phyloP scores from a whole-genome alignment of 441 rosid genomes.

The Eruca vesicaria region DNA sequence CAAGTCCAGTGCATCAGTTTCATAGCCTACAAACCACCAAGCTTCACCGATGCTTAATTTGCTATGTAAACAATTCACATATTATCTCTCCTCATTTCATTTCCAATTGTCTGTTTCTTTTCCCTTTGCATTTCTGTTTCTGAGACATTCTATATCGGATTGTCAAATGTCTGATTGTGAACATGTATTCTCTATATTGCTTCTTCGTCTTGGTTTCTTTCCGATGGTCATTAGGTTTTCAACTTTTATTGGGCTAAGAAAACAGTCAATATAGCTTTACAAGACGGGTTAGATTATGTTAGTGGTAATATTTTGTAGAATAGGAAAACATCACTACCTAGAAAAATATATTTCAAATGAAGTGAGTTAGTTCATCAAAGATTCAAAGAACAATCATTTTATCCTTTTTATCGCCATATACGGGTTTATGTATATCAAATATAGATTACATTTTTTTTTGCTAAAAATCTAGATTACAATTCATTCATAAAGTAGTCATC shows the following conservation, averaged over 20 bases:
- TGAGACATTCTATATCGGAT: slow-evolving; percentile 15
- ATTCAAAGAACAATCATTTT: background rate
- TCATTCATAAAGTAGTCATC: background rate
- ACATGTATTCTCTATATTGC: slow-evolving; percentile 20
- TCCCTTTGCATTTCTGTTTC: background rate
- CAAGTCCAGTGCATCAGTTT: slow-evolving; percentile 56
- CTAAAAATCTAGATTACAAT: background rate
- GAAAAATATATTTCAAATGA: background rate
- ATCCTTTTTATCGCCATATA: background rate
- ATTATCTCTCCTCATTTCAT: slow-evolving; percentile 12
- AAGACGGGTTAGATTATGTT: background rate
- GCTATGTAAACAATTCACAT: background rate
- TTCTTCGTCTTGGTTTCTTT: background rate
- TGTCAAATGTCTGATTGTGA: slow-evolving; percentile 31
- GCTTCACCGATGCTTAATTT: slow-evolving; percentile 23
- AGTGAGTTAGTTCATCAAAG: background rate
- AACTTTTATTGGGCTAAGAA: background rate
- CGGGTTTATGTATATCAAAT: background rate
- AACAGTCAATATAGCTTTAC: background rate
- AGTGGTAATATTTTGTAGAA: background rate
- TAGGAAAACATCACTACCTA: background rate
- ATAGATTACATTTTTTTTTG: no score
- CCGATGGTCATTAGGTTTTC: background rate
- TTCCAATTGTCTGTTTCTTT: slow-evolving; percentile 9
- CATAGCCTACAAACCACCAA: slow-evolving; percentile 40